phyloP scores from a whole-genome alignment of 1,284 basidiomycete species.

The Sanghuangporus sanghuang region DNA sequence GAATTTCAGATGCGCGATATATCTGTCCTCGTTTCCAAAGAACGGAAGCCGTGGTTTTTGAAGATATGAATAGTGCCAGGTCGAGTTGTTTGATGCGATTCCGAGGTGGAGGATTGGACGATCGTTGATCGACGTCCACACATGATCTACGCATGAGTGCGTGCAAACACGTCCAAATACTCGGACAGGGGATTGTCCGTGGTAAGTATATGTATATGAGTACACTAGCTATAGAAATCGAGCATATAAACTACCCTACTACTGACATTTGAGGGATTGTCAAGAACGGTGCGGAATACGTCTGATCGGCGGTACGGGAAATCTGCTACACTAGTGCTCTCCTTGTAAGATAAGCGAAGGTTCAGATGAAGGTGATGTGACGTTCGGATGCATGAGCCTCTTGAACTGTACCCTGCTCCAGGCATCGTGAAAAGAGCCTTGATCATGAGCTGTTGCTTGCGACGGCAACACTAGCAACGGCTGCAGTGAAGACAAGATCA shows the following conservation, averaged over 20 bases:
- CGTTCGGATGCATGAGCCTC: background rate
- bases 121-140: too few species aligned
- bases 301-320: background rate
- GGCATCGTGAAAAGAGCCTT: too few species aligned
- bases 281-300: background rate
- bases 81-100: too few species aligned
- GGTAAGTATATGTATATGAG: background rate
- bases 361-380: background rate
- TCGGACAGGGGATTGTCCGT: background rate
- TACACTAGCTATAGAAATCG: background rate
- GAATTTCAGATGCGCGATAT: background rate
- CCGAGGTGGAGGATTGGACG: too few species aligned
- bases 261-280: too few species aligned
- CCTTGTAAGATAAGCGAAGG: background rate
- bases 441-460: conserved; percentile 1
- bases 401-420: too few species aligned
- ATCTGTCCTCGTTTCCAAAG: background rate
- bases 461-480: conserved; percentile 9
- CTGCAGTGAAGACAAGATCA: conserved; percentile 4
- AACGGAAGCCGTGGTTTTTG: too few species aligned
- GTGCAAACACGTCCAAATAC: too few species aligned
- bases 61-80: too few species aligned
- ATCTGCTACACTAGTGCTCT: background rate
- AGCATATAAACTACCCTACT: background rate
- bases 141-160: too few species aligned